Base-by-base conservation (phyloP, 1,284 basidiomycete genomes). In the Papiliotrema terrestris region DNA sequence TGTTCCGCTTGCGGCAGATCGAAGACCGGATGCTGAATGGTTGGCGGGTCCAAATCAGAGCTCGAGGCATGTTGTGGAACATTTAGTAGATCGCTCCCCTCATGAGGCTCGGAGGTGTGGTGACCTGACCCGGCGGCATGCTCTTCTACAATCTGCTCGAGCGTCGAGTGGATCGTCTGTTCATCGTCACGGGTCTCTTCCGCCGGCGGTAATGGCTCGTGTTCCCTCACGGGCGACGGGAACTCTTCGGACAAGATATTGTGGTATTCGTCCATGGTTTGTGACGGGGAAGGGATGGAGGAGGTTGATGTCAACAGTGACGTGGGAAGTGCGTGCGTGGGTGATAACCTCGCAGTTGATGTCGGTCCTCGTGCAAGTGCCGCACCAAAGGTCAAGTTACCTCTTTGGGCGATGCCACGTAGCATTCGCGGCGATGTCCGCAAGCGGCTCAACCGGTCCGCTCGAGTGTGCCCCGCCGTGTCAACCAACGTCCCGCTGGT, bases 201-300 rank as follows among this genome's bases (percentile, higher is more conserved):
- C 29, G 29, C 8, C 20, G 29, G 25, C 15, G 46, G 46, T 5
- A 49, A 20, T 4, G 46, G 46, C 3, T 37, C 26, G 26, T 49
- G 25, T 22, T 49, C 23, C 22, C 46, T 19, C 14, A 49, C 37
- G 11, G 46, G 46, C 35, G 46, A 49, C 5, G 51, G 51, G 26
- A 52, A 52, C 19, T 52, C 51, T n/a, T 52, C 51, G 8, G 51
- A 52, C 15, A 52, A 23, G 45, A 52, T 52, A 36, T 43, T 36
- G 14, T 52, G 41, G 32, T 52, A 52, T 13, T 52, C 51, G 38
- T 51, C 38, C 50, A 51, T 51, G 14, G 42, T 37, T 38, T 14
- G 6, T 8, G 38, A 35, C 17, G 19, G 13, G 20, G 22, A 5
- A 13, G 36, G 20, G 22, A 5, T n/a, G 36, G 20, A 37, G 4